These are phyloP conservation scores for Daldinia sp. DNA, from an alignment of 2,329 filamentous ascomycete species.

Conservation along the genomic window DNA sequence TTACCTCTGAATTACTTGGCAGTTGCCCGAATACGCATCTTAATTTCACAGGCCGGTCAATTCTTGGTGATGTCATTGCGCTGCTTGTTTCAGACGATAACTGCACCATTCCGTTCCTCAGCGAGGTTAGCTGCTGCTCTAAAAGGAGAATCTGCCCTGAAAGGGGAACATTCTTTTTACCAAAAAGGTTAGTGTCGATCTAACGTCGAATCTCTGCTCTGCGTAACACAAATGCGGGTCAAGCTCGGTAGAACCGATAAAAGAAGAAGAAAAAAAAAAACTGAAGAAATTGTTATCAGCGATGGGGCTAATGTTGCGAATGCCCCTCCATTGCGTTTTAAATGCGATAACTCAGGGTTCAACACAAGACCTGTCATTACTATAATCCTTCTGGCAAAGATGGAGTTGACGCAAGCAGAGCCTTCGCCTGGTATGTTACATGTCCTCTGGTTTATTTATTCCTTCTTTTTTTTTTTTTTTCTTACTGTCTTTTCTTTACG, in stretches of 20 bases:
- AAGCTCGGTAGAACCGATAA: slow-evolving; percentile 29
- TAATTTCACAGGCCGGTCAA: slow-evolving; percentile 34
- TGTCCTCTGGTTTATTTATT: slow-evolving; percentile 6
- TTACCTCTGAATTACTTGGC: slow-evolving; percentile 6
- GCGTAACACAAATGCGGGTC: slow-evolving; percentile 27
- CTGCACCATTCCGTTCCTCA: slow-evolving; percentile 12
- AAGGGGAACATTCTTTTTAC: slow-evolving; percentile 17
- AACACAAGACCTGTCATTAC: slow-evolving; percentile 1
- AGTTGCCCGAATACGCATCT: slow-evolving; percentile 8
- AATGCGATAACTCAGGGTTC: slow-evolving; percentile 23
- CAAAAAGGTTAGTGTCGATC: slow-evolving; percentile 28
- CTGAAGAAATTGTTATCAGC: slow-evolving; percentile 30
- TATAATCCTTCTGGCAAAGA: slow-evolving; percentile 22
- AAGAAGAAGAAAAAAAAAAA: slow-evolving; percentile 9
- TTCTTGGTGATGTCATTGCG: slow-evolving; percentile 39
- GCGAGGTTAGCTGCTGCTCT: slow-evolving; percentile 4
- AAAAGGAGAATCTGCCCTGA: slow-evolving; percentile 11
- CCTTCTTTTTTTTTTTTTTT: background rate
- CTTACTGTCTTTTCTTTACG: background rate
- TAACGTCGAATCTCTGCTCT: slow-evolving; percentile 8
- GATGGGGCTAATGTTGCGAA: slow-evolving; percentile 16
- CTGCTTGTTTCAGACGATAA: slow-evolving; percentile 26
- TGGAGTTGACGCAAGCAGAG: slow-evolving; percentile 42
- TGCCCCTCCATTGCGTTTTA: slow-evolving; percentile 38
- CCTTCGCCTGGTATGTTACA: slow-evolving; percentile 46